Percentiles rank a stretch among this genome's conserved stretches.
These are phyloP conservation scores for Bertia moriformis DNA, from an alignment of 2,329 filamentous ascomycete species.

Conservation along the genomic window DNA sequence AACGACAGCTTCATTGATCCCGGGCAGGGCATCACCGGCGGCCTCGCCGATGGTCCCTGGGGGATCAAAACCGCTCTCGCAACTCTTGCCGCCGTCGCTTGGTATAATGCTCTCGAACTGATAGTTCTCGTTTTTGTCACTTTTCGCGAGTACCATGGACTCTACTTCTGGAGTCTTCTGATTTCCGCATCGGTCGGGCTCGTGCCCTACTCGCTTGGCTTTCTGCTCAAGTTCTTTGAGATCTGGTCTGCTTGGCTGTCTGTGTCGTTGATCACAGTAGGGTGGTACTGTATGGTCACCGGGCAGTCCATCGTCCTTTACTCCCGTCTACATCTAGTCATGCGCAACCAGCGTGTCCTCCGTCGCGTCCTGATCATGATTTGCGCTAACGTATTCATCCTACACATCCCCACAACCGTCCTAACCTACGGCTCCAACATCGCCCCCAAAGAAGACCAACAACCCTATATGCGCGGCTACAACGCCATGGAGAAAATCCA, in stretches of 20 bases:
- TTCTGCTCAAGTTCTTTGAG: slow-evolving; percentile 27
- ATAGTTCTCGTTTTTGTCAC: slow-evolving; percentile 18
- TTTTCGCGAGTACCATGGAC: slow-evolving; percentile 16
- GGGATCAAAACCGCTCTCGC: background rate
- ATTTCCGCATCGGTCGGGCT: slow-evolving; percentile 16
- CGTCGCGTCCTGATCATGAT: slow-evolving; percentile 40
- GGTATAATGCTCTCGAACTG: slow-evolving; percentile 16
- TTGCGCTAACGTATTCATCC: slow-evolving; percentile 31
- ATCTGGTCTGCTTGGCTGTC: slow-evolving; percentile 16
- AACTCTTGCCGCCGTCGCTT: background rate
- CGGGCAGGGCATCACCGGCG: background rate
- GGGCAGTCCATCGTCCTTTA: slow-evolving; percentile 48
- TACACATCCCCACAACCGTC: slow-evolving; percentile 37
- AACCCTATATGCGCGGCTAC: slow-evolving; percentile 21
- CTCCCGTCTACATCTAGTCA: slow-evolving; percentile 44
- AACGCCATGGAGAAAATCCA: slow-evolving; percentile 37
- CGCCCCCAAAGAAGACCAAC: slow-evolving; percentile 7
- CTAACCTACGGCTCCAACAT: slow-evolving; percentile 36
- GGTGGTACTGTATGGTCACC: slow-evolving; percentile 43
- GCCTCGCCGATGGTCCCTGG: background rate
- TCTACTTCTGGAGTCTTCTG: slow-evolving; percentile 24
- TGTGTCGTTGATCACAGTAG: slow-evolving; percentile 27
- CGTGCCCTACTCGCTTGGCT: slow-evolving; percentile 23
- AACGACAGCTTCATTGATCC: background rate
- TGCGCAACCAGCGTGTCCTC: slow-evolving; percentile 31